phyloP scores from a whole-genome alignment of 2,329 filamentous ascomycete genomes.

The Penicillium oxalicum region DNA sequence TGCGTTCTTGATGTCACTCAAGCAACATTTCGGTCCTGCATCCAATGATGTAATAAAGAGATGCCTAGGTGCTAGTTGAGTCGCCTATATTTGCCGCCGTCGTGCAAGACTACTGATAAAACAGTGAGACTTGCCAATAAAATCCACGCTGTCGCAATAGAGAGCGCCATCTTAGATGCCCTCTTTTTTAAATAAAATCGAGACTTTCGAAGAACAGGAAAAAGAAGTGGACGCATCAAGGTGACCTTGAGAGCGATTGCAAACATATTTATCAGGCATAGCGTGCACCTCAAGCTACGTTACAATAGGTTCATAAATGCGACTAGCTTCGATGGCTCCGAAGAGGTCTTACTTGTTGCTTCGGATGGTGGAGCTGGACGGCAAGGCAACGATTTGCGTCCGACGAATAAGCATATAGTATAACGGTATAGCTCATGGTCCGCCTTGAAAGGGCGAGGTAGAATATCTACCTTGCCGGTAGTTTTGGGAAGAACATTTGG shows the following conservation, averaged over 20 bases:
- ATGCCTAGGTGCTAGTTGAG: neutral
- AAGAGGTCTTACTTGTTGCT: conserved; percentile 10
- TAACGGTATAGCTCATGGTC: conserved; percentile 13
- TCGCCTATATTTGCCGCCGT: neutral
- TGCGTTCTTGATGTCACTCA: neutral
- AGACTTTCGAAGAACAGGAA: too few species aligned
- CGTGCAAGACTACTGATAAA: neutral
- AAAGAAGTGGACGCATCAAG: too few species aligned
- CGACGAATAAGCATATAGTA: conserved; percentile 8
- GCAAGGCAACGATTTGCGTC: conserved; percentile 4
- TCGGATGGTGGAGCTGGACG: conserved; percentile 5
- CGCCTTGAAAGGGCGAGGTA: conserved; percentile 8
- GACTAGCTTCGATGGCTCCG: conserved; percentile 8
- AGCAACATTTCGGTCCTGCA: conserved; percentile 1
- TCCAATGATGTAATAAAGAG: too few species aligned
- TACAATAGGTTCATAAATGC: conserved; percentile 9
- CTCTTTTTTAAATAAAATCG: too few species aligned
- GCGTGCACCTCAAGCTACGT: too few species aligned
- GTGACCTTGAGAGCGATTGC: too few species aligned
- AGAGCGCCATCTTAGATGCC: too few species aligned
- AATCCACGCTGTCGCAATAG: too few species aligned
- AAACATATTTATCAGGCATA: too few species aligned
- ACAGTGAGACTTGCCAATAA: neutral
- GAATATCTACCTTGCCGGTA: conserved; percentile 8
- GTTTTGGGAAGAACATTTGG: conserved; percentile 6